These are phyloP conservation scores for Sisymbrium altissimum DNA, from an alignment of 345 rosid genomes.

Conservation along the genomic window DNA sequence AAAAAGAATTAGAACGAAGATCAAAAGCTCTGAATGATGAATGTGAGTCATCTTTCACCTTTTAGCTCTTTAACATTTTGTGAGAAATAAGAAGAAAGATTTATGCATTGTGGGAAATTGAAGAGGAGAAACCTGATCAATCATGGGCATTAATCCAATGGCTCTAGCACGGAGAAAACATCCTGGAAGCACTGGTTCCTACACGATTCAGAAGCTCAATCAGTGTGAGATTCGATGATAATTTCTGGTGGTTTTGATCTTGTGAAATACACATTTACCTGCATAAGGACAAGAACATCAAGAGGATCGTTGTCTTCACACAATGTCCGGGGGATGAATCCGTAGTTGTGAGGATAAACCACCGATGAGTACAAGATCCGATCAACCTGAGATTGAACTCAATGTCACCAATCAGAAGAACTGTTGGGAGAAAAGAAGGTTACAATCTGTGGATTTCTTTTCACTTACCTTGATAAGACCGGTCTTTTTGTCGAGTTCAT, in stretches of 20 bases:
- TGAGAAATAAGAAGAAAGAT: background rate
- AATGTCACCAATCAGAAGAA: background rate
- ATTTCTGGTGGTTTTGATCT: background rate
- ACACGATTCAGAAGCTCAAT: background rate
- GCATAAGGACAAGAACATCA: constrained; percentile 93
- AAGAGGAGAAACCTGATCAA: constrained; percentile 65
- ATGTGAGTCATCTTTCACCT: too few relatives aligned
- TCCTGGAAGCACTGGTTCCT: constrained; percentile 99
- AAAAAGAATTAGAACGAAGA: background rate
- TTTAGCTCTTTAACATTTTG: too few relatives aligned
- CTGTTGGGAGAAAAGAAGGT: background rate
- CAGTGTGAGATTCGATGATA: background rate
- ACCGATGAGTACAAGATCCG: constrained; percentile 85
- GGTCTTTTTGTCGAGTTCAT: constrained; percentile 95
- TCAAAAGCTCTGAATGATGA: background rate
- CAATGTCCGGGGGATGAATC: constrained; percentile 85
- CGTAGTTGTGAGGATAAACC: constrained; percentile 99
- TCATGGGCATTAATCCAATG: constrained; percentile 98
- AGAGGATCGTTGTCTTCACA: constrained; percentile 98
- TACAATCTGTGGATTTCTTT: background rate
- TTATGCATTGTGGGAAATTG: background rate
- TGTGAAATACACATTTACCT: constrained; percentile 41
- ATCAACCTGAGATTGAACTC: constrained; percentile 56
- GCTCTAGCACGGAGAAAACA: constrained; percentile 93
- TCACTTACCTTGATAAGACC: constrained; percentile 78